Percentiles rank a stretch among this genome's conserved stretches.
Evolutionary conservation across 2,329 filamentous ascomycete genomes (phyloP).

Genomic region (Trichoderma hamatum): DNA sequence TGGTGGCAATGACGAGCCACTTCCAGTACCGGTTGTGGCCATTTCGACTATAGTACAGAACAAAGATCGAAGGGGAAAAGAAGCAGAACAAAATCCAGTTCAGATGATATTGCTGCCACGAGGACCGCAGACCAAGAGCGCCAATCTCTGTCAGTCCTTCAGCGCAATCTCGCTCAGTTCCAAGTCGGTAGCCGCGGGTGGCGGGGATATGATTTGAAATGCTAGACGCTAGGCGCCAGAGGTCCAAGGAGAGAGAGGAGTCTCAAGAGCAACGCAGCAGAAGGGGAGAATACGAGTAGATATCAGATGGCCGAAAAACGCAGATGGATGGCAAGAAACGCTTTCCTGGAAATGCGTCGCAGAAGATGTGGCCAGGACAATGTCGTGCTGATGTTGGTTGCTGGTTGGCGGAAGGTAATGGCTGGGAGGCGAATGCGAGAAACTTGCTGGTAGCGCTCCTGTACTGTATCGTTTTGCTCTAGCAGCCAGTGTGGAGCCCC

Average conservation of each 20-base stretch:
- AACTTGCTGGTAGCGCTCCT: slow-evolving; percentile 1
- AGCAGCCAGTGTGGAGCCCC: slow-evolving; percentile 19
- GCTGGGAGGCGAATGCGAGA: slow-evolving; percentile 25
- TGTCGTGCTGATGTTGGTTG: slow-evolving; percentile 25
- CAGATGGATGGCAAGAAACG: neutral
- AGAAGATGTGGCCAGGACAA: neutral
- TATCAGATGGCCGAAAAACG: neutral
- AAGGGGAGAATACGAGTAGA: slow-evolving; percentile 1
- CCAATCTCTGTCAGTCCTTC: neutral
- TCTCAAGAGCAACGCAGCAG: neutral
- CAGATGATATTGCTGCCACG: neutral
- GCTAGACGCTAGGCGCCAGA: slow-evolving; percentile 18
- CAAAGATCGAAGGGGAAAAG: neutral
- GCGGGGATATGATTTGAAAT: slow-evolving; percentile 26
- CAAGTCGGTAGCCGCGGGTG: slow-evolving; percentile 20
- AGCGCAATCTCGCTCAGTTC: neutral
- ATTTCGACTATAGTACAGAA: slow-evolving; percentile 40
- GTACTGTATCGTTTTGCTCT: neutral
- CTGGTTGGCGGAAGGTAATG: slow-evolving; percentile 19
- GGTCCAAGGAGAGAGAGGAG: neutral
- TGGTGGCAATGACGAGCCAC: slow-evolving; percentile 46
- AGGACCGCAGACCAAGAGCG: neutral
- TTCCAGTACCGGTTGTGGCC: slow-evolving; percentile 53
- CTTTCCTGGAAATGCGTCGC: slow-evolving; percentile 9
- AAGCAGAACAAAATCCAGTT: neutral